Evolutionary conservation across 371 early-diverging fungal species (phyloP), one percentile per base, ranked within the genome.

Genomic region (Fennellomyces sp.): DNA sequence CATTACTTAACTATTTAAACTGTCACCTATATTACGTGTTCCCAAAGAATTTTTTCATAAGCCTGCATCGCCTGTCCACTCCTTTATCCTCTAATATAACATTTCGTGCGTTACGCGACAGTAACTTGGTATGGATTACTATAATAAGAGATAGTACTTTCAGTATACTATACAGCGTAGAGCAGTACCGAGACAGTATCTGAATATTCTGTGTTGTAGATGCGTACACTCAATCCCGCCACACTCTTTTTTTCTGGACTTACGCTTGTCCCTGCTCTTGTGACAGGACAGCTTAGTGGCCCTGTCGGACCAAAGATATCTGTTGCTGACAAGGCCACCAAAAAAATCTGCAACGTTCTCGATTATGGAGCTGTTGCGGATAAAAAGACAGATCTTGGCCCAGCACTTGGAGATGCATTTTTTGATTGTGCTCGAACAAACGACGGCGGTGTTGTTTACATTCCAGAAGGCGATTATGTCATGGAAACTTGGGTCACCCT

Each of bases 401-500:
- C 36, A 8, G 52, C 52, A 7, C 13, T 52, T 35, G n/a, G 12
- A 33, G 31, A 31, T 17, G 52, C 52, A 25, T 27, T 25, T 17
- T 31, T 36, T 11, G 52, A 52, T 12, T 52, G 52, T 26, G 39
- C 17, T 13, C 23, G 45, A 21, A 23, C 17, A 8, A 27, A 12
- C 10, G 26, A 27, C 11, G 28, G 51, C n/a, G 52, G 52, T 33
- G 11, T 52, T 23, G 52, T 52, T 31, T 19, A 35, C 8, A 52
- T 52, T 36, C 52, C 52, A 8, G 33, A 52, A 7, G 52, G 52
- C n/a, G 52, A 52, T 5, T 52, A 52, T 52, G 52, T 10, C 2
- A 52, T 52, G 52, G 36, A 36, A 31, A 52, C 52, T 7, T 52
- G 52, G 52, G 52, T 52, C 8, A 52, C 35, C 2, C 35, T 52